Conservation (phyloP, 768 basidiomycete genomes). For the Lentinula edodes region DNA sequence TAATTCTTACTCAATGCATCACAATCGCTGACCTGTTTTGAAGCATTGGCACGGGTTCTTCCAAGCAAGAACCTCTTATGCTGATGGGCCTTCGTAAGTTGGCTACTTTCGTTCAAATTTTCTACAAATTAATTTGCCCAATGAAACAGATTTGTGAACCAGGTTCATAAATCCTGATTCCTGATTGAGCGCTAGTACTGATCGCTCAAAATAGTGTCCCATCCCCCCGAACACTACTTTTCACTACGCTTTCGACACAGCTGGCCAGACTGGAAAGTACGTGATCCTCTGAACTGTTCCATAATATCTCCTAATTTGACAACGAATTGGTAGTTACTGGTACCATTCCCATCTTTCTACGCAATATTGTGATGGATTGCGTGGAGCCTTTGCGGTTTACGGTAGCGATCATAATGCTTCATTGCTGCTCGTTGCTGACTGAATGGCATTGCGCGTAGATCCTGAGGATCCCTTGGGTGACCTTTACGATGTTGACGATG, state of each 20-base stretch:
- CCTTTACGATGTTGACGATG: slow-evolving; percentile 29
- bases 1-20: background rate
- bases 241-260: slow-evolving; percentile 20
- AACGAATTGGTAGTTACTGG: slow-evolving; percentile 12
- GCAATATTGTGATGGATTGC: slow-evolving; percentile 45
- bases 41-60: slow-evolving; percentile 20
- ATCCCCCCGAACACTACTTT: slow-evolving; percentile 21
- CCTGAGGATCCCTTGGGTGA: slow-evolving; percentile 25
- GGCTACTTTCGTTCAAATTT: background rate
- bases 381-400: slow-evolving; percentile 31
- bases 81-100: slow-evolving; percentile 18
- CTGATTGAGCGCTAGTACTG: background rate
- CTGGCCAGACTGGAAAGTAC: slow-evolving; percentile 28
- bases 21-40: background rate
- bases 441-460: slow-evolving; percentile 14
- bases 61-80: slow-evolving; percentile 16
- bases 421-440: background rate
- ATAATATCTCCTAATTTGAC: background rate
- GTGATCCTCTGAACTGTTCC: background rate
- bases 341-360: slow-evolving; percentile 28
- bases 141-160: background rate
- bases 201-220: slow-evolving; percentile 18
- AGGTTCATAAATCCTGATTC: background rate
- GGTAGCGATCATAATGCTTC: background rate
- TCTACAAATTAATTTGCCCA: background rate